These are phyloP conservation scores for Hemisphaericaspora lyxosophila DNA, from an alignment of 1,139 yeast genomes.

Conservation along the genomic window DNA sequence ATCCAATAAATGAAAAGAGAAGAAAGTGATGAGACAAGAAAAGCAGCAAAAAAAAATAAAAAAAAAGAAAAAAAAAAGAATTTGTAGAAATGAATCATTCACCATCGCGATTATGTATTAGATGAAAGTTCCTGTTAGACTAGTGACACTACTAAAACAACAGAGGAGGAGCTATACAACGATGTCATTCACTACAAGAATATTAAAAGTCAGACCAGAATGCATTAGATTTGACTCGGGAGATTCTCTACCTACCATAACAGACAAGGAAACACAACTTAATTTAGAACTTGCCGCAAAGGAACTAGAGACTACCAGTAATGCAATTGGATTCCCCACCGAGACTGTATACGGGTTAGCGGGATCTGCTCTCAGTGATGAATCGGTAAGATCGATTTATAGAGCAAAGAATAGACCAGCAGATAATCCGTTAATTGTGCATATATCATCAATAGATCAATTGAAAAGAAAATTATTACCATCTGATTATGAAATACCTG, in stretches of 20 bases:
- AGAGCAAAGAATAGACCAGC: conserved; percentile 90
- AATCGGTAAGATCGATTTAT: conserved; percentile 74
- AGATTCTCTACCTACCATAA: conserved; percentile 38
- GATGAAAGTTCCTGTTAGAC: background rate
- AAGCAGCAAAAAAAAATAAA: too few species aligned
- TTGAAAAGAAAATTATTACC: conserved; percentile 56
- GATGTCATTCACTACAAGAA: conserved; percentile 22
- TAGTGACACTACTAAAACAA: background rate
- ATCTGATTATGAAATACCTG: conserved; percentile 55
- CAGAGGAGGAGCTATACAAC: background rate
- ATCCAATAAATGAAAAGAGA: too few species aligned
- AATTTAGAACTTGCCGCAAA: conserved; percentile 60
- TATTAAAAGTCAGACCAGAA: conserved; percentile 32
- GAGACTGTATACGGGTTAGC: conserved; percentile 97
- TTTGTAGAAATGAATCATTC: background rate
- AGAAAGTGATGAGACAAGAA: too few species aligned
- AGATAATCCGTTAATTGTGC: conserved; percentile 91
- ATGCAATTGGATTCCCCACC: conserved; percentile 90
- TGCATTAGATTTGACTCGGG: conserved; percentile 26
- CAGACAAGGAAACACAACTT: conserved; percentile 49
- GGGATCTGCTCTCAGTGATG: conserved; percentile 76
- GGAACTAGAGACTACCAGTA: conserved; percentile 47
- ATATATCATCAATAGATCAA: conserved; percentile 76
- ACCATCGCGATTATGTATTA: background rate
- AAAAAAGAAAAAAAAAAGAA: too few species aligned